Conservation (phyloP, 805 yeast species). For the Saturnispora silvae region DNA sequence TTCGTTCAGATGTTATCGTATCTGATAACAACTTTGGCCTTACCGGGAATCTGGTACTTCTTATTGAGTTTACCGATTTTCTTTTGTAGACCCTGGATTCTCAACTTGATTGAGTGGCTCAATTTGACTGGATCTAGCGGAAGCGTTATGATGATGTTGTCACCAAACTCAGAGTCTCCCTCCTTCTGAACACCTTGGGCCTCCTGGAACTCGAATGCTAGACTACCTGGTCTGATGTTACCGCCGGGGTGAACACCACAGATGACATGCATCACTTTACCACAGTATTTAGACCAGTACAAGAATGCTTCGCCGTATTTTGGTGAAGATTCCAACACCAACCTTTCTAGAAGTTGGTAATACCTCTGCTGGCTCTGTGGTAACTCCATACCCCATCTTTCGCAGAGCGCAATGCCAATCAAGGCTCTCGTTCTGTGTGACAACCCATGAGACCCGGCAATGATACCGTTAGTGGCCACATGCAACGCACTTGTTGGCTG, state of each 20-base stretch:
- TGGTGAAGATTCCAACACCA: conserved; percentile 36
- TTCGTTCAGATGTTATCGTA: conserved; percentile 22
- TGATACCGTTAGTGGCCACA: conserved; percentile 63
- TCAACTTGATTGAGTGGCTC: conserved; percentile 46
- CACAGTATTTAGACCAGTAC: conserved; percentile 69
- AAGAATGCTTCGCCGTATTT: conserved; percentile 34
- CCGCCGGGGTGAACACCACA: conserved; percentile 82
- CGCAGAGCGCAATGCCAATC: conserved; percentile 64
- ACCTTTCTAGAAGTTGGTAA: conserved; percentile 35
- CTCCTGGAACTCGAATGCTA: conserved; percentile 32
- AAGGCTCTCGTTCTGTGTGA: conserved; percentile 63
- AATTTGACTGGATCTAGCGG: conserved; percentile 45
- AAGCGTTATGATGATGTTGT: conserved; percentile 26
- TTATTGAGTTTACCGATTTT: conserved; percentile 45
- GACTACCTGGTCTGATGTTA: conserved; percentile 51
- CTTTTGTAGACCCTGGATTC: conserved; percentile 50
- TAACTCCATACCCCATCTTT: conserved; percentile 74
- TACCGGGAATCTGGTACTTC: conserved; percentile 34
- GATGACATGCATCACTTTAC: conserved; percentile 64
- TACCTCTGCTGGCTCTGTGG: conserved; percentile 43
- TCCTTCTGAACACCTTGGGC: conserved; percentile 1
- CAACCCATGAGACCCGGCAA: conserved; percentile 67
- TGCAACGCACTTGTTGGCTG: conserved; percentile 67
- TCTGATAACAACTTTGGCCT: conserved; percentile 42
- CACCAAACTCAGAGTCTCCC: conserved; percentile 11